A percentile compares a stretch with the other conserved stretches of the same genome.
Evolutionary conservation across 371 early-diverging fungal genomes (phyloP).

Genomic region (Mortierella sp.): DNA sequence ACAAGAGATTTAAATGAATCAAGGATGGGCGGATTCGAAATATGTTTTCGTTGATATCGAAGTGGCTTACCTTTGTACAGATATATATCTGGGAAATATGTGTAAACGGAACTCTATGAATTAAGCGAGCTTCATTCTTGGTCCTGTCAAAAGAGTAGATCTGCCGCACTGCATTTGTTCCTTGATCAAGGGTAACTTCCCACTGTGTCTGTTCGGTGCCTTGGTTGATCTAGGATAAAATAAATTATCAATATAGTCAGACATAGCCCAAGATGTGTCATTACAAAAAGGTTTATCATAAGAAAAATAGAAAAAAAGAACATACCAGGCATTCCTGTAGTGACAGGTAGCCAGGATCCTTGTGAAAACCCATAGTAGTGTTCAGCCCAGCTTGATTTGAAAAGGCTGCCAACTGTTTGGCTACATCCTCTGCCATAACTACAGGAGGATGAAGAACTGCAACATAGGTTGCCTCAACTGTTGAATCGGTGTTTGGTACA

Average conservation of each 20-base stretch:
- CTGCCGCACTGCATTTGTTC: constrained; percentile 30
- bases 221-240: constrained; percentile 19
- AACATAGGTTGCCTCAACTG: constrained; percentile 45
- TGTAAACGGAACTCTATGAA: constrained; percentile 66
- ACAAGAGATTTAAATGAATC: background rate
- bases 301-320: background rate
- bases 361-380: constrained; percentile 46
- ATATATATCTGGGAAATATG: constrained; percentile 67
- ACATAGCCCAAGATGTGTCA: background rate
- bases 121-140: constrained; percentile 52
- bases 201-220: constrained; percentile 42
- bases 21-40: background rate
- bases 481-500: constrained; percentile 39
- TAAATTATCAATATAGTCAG: background rate
- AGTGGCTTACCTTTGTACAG: constrained; percentile 61
- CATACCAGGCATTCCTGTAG: constrained; percentile 49
- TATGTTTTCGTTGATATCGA: background rate
- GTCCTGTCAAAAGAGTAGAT: constrained; percentile 50
- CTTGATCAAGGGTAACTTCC: constrained; percentile 36
- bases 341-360: constrained; percentile 46
- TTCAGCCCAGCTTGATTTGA: constrained; percentile 49
- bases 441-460: constrained; percentile 53
- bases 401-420: constrained; percentile 48
- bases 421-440: constrained; percentile 39
- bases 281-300: background rate